These are phyloP conservation scores for Candida dendrica DNA, from an alignment of 805 yeast genomes.

Conservation along the genomic window DNA sequence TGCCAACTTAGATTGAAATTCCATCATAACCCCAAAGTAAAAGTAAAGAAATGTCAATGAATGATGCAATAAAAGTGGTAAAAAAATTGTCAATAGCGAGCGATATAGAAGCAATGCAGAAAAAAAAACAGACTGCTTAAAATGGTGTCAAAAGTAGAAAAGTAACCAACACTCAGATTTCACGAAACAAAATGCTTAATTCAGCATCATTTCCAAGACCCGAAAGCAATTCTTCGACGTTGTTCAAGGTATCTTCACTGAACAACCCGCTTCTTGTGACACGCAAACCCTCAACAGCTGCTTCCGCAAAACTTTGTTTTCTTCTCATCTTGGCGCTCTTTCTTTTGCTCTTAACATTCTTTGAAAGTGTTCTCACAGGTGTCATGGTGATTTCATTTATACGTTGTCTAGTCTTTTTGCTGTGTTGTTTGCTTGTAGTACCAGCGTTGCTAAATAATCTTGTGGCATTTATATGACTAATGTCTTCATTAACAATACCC, in stretches of 20 bases:
- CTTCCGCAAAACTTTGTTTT: slow-evolving; percentile 65
- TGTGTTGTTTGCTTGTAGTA: slow-evolving; percentile 2
- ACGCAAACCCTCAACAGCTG: slow-evolving; percentile 68
- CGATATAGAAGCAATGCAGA: no score
- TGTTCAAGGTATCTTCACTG: slow-evolving; percentile 66
- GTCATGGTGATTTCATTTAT: slow-evolving; percentile 12
- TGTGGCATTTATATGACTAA: slow-evolving; percentile 20
- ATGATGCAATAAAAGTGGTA: no score
- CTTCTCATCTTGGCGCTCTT: slow-evolving; percentile 36
- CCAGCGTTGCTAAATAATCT: slow-evolving; percentile 12
- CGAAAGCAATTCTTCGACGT: slow-evolving; percentile 62
- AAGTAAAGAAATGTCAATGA: no score
- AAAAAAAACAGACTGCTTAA: no score
- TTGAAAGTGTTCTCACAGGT: slow-evolving; percentile 11
- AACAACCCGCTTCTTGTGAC: slow-evolving; percentile 72
- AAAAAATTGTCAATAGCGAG: no score
- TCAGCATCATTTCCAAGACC: slow-evolving; percentile 41
- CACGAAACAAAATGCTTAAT: slow-evolving; percentile 28
- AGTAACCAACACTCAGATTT: no score
- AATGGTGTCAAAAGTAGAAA: no score
- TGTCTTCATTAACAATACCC: slow-evolving; percentile 34
- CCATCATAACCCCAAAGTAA: no score
- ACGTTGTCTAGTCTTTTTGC: slow-evolving; percentile 6
- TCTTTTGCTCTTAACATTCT: slow-evolving; percentile 8
- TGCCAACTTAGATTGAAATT: no score